Evolutionary conservation across 345 rosid species (phyloP).

Genomic region (Rhodamnia rubescens): DNA sequence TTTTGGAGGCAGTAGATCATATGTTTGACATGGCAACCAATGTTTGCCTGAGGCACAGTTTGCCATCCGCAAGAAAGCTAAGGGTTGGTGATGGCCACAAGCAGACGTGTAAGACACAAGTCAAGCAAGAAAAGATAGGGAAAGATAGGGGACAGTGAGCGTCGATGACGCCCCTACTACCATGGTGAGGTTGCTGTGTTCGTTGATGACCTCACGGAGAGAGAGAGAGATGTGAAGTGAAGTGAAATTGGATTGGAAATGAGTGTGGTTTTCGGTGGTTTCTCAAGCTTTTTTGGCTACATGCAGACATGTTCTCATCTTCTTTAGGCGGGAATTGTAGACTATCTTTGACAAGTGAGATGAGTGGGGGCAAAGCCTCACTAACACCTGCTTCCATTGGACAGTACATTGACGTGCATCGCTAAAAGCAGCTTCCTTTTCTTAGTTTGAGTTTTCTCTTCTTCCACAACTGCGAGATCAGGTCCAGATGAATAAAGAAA

Average conservation of each 20-base stretch:
- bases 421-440: background rate
- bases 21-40: background rate
- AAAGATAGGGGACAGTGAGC: background rate
- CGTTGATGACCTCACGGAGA: background rate
- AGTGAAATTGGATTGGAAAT: background rate
- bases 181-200: background rate
- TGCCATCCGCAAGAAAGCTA: background rate
- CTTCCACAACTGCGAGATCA: background rate
- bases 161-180: background rate
- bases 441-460: background rate
- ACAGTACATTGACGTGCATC: background rate
- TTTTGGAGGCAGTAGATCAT: background rate
- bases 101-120: background rate
- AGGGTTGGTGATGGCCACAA: background rate
- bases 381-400: background rate
- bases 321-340: background rate
- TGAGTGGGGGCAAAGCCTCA: background rate
- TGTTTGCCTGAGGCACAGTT: background rate
- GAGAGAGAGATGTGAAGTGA: background rate
- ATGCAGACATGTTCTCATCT: background rate
- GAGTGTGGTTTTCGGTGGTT: background rate
- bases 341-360: background rate
- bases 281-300: background rate
- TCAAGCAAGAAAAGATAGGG: background rate
- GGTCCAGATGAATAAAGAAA: background rate